Evolutionary conservation across 306 rosid genomes (phyloP), one percentile per base, ranked within the genome.

Genomic region (Gynostemma pentaphyllum): DNA sequence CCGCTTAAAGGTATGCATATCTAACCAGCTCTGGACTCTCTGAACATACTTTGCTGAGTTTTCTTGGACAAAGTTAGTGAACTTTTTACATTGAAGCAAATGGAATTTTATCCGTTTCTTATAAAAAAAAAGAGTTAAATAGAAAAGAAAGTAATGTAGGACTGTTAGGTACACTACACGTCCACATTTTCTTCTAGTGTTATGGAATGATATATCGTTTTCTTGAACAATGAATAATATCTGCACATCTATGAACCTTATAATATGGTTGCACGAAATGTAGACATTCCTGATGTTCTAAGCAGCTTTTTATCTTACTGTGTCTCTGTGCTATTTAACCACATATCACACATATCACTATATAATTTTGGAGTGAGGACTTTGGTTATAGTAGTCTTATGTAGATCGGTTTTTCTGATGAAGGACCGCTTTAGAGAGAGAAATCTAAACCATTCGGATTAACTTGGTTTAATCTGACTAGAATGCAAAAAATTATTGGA

Each of bases 1-100:
- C 54, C 67, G 49, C 27, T 66, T 34, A 21, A 48, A 76, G 82
- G 94, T 74, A 68, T 9, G 72, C 13, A 40, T 30, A n/a, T 26
- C 51, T 15, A 49, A 45, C 29, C 57, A 64, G 16, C n/a, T 64
- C 15, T 1, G 51, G 59, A 64, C 24, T 9, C 16, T 34, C 47
- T 30, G 14, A 29, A 29, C 62, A 19, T 42, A 26, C 37, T 46
- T 69, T 13, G 6, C n/a, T 62, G 52, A 26, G 64, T 57, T 57
- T 21, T 1, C 36, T 21, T 11, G 64, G 28, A 21, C 9, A 55
- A 16, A 29, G 42, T 16, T 55, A 41, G 42, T 30, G 16, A 21
- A 16, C 34, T 36, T 57, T 57, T 36, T 21, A 42, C 46, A 11
- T 11, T 57, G 18, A 6, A 57, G 46, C 12, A 57, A 10, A 34